Base-by-base conservation (phyloP, 768 basidiomycete species). In the Rhizopogon vulgaris region DNA sequence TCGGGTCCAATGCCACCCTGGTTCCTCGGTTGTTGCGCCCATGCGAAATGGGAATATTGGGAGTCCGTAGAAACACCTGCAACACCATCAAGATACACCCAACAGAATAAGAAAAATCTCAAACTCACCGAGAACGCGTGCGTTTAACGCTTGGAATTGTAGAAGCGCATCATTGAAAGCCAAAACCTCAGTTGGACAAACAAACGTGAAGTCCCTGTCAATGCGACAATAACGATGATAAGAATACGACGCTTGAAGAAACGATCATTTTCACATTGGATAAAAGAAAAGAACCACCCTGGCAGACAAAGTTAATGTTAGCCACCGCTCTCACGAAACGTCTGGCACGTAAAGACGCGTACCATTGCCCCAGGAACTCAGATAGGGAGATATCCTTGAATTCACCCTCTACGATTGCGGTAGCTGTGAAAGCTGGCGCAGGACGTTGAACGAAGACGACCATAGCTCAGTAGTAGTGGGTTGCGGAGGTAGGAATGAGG, bases 201-300 rank as follows among this genome's bases (percentile, higher is more conserved):
- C 88, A 59, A 89, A 90, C 37, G 90, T 90, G 70, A 90, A 91
- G 63, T 89, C 87, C 76, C 87, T 91, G 55, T 22, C 10, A 28
- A 14, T 57, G 40, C 56, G 40, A 25, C 15, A 27, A 36, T 27
- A 24, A 34, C 1, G 11, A 39, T 24, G 3, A 17, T 28, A 25
- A 48, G n/a, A 24, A n/a, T 17, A 12, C 4, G 7, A 9, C 4
- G 15, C 2, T 15, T 41, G 48, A 15, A 49, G n/a, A 56, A 45
- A 57, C 37, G 2, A 6, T 6, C 4, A 52, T 46, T 69, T 85
- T 57, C 72, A 91, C 89, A 95, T 81, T 5, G 94, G 94, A 72
- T 96, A 96, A 75, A 95, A 94, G 69, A 95, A 79, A 15, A 96
- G 81, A 34, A 94, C 78, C n/a, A 94, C 84, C 92, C 93, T 94